phyloP scores from a whole-genome alignment of 805 yeast species.

The Ogataea nitratoaversa region DNA sequence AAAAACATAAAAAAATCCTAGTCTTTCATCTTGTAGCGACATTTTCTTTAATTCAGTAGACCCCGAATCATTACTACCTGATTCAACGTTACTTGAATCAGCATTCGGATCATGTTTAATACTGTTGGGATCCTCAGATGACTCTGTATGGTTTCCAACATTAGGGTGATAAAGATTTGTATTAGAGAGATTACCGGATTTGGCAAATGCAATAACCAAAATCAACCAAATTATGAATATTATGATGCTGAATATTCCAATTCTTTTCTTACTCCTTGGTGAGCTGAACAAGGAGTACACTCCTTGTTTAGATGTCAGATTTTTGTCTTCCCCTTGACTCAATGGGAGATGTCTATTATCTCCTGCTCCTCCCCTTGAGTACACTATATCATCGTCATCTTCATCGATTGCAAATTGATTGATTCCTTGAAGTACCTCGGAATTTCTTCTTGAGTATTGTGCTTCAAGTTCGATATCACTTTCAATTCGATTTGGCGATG shows the following conservation, averaged over 20 bases:
- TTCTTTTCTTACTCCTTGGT: slow-evolving; percentile 18
- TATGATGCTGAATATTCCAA: slow-evolving; percentile 11
- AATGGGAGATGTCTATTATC: slow-evolving; percentile 3
- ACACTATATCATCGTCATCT: slow-evolving; percentile 13
- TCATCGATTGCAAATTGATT: slow-evolving; percentile 21
- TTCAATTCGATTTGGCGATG: slow-evolving; percentile 4
- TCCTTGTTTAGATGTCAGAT: slow-evolving; percentile 6
- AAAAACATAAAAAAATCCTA: slow-evolving; percentile 28
- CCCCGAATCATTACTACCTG: not conserved
- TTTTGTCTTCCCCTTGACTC: slow-evolving; percentile 1
- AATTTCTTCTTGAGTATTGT: slow-evolving; percentile 17
- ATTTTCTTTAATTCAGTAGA: slow-evolving; percentile 14
- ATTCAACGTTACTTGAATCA: slow-evolving; percentile 4
- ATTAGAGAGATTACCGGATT: slow-evolving; percentile 16
- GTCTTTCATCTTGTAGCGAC: slow-evolving; percentile 25
- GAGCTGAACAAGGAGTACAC: slow-evolving; percentile 7
- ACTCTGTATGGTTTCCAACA: slow-evolving; percentile 9
- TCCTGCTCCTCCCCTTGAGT: slow-evolving; percentile 5
- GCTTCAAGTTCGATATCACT: slow-evolving; percentile 21
- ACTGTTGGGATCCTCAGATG: not conserved
- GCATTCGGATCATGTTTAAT: slow-evolving; percentile 1
- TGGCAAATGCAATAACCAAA: slow-evolving; percentile 21
- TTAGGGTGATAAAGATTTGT: slow-evolving; percentile 12
- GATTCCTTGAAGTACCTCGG: slow-evolving; percentile 15
- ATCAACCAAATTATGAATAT: slow-evolving; percentile 26